Base-by-base conservation (phyloP, 2,329 filamentous ascomycete species). In the Arthrobotrys musiformis region DNA sequence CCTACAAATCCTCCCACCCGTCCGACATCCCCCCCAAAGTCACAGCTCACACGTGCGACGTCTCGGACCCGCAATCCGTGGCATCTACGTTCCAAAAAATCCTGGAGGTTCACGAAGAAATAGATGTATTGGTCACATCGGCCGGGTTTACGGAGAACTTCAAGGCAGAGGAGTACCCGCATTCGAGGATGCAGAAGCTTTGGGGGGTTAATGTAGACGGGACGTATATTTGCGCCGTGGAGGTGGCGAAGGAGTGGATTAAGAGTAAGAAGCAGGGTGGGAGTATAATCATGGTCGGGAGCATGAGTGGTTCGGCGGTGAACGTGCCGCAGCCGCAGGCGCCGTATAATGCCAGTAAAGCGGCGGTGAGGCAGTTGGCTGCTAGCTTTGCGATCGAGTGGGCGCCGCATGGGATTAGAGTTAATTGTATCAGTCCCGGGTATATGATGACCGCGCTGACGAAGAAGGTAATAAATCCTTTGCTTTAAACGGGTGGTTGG, bases 101-200 rank as follows among this genome's bases (percentile, higher is more conserved):
- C 24, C 66, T 79, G 37, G 50, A 37, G 1, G 30, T 60, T 24
- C 79, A 80, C 48, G 64, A 67, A 24, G 91, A 92, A 84, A 93
- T 97, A 81, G 93, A 97, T 85, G 91, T 93, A 84, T 88, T 98
- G 26, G 94, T 98, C 81, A 97, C 94, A 26, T 96, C 93, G n/a
- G 94, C 94, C 60, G 94, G 94, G 52, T 97, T 98, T 85, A 95
- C 93, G 13, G 94, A 97, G 86, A 97, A 97, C 86, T 96, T 93
- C 82, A 91, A 96, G 81, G 94, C 94, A 54, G 79, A 80, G 40
- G 79, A 90, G 80, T 98, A 98, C 85, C 94, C 94, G 0, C 89
- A 94, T 80, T 93, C 97, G 81, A 91, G 94, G 79, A 91, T 97
- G 84, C 90, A 94, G 84, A 96, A 97, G 86, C 89, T 98, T 15